phyloP scores from a whole-genome alignment of 2,329 filamentous ascomycete genomes.

The Colletotrichum lupini region DNA sequence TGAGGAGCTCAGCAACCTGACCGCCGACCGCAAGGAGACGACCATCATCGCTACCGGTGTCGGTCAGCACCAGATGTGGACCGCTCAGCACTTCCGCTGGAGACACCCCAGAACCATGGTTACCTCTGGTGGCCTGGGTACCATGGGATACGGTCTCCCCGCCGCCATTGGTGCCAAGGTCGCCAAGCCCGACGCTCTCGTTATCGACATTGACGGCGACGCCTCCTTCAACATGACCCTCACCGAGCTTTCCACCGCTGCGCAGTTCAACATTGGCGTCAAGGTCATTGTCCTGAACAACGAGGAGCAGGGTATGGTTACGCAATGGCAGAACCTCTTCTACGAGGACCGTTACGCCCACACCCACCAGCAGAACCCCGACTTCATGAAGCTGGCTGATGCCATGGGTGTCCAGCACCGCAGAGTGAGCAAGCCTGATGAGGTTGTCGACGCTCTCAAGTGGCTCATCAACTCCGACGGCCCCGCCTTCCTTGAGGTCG shows the following conservation, averaged over 20 bases:
- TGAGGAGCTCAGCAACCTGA: constrained; percentile 88
- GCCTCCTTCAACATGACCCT: constrained; percentile 99
- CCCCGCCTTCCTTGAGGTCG: constrained; percentile 91
- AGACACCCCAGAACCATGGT: constrained; percentile 92
- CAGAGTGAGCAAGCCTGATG: constrained; percentile 77
- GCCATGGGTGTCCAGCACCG: constrained; percentile 88
- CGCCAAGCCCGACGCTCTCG: constrained; percentile 77
- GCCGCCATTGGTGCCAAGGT: constrained; percentile 97
- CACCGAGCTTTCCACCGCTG: constrained; percentile 91
- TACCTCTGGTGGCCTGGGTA: constrained; percentile 90
- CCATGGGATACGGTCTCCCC: constrained; percentile 93
- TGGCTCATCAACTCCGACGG: constrained; percentile 92
- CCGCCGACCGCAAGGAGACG: constrained; percentile 80
- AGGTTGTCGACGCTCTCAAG: constrained; percentile 80
- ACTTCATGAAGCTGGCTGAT: constrained; percentile 93
- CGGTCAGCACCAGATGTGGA: constrained; percentile 99
- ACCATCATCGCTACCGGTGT: constrained; percentile 95
- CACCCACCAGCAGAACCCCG: constrained; percentile 94
- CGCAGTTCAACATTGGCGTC: constrained; percentile 95
- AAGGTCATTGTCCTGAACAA: constrained; percentile 97
- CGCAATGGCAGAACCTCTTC: constrained; percentile 98
- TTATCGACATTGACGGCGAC: constrained; percentile 96
- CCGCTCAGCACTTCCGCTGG: constrained; percentile 97
- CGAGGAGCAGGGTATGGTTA: constrained; percentile 98
- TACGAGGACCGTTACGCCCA: constrained; percentile 94